Percentiles rank a stretch among this genome's conserved stretches.
Evolutionary conservation across 176 grass and related monocot species (phyloP).

Genomic region (Bromus sterilis): DNA sequence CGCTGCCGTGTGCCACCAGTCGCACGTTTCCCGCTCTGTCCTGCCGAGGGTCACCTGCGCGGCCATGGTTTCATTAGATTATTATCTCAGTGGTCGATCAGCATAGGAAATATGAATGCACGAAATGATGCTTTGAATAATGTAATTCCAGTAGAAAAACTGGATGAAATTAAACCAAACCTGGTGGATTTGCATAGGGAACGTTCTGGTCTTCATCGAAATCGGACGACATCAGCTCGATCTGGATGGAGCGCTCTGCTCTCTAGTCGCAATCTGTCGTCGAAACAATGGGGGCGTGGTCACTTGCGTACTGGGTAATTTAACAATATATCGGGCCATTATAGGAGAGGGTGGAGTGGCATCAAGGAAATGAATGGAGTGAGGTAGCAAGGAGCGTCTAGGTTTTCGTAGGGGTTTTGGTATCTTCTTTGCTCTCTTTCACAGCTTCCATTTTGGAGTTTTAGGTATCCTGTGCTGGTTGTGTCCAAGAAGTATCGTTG

Average conservation of each 20-base stretch:
- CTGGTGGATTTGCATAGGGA: background rate
- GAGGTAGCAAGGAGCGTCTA: background rate
- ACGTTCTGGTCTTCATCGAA: background rate
- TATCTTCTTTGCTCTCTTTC: background rate
- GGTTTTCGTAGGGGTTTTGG: background rate
- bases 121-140: background rate
- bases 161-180: background rate
- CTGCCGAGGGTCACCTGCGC: background rate
- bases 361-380: background rate
- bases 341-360: background rate
- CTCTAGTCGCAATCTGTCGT: background rate
- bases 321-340: background rate
- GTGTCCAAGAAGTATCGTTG: background rate
- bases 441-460: background rate
- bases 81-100: background rate
- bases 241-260: background rate
- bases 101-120: background rate
- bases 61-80: background rate
- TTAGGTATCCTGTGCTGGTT: background rate
- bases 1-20: background rate
- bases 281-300: background rate
- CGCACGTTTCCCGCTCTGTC: background rate
- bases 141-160: too few species aligned
- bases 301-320: background rate
- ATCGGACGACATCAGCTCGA: background rate